Conservation (phyloP, 495 filamentous ascomycete genomes). For the Penicillium roqueforti region DNA sequence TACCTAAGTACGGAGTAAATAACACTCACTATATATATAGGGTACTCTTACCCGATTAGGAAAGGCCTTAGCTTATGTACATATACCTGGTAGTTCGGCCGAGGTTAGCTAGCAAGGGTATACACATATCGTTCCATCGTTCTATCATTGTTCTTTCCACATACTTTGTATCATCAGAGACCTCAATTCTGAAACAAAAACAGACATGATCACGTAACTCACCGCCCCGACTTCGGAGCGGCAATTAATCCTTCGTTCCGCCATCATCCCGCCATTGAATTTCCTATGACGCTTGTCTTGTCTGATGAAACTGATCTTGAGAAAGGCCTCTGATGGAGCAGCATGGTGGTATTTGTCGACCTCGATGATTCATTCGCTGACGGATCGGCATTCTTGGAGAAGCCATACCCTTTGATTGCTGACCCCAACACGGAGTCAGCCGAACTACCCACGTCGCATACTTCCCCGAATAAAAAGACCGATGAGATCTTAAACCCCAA, state of each 20-base stretch:
- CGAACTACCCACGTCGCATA: conserved; percentile 13
- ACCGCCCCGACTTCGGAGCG: conserved; percentile 27
- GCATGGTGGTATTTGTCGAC: conserved; percentile 48
- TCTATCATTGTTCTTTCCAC: not conserved
- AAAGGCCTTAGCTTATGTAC: too few species aligned
- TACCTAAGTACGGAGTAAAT: too few species aligned
- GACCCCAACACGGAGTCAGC: conserved; percentile 11
- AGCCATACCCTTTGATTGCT: conserved; percentile 23
- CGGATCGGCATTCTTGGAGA: conserved; percentile 17
- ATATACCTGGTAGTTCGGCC: too few species aligned
- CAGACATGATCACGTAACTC: not conserved
- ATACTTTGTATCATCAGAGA: too few species aligned
- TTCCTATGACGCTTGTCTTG: too few species aligned
- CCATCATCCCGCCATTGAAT: conserved; percentile 37
- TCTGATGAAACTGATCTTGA: conserved; percentile 24
- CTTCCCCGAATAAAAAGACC: not conserved
- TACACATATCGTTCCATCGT: not conserved
- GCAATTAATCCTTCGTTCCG: conserved; percentile 19
- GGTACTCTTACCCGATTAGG: too few species aligned
- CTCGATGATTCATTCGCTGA: conserved; percentile 35
- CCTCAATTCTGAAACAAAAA: not conserved
- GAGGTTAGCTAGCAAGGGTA: not conserved
- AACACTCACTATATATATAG: too few species aligned
- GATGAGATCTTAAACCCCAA: conserved; percentile 48
- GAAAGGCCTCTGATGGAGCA: conserved; percentile 28